A percentile compares a stretch with the other conserved stretches of the same genome.
Conservation (phyloP, 2,329 filamentous ascomycete genomes). For the Alternaria solani region DNA sequence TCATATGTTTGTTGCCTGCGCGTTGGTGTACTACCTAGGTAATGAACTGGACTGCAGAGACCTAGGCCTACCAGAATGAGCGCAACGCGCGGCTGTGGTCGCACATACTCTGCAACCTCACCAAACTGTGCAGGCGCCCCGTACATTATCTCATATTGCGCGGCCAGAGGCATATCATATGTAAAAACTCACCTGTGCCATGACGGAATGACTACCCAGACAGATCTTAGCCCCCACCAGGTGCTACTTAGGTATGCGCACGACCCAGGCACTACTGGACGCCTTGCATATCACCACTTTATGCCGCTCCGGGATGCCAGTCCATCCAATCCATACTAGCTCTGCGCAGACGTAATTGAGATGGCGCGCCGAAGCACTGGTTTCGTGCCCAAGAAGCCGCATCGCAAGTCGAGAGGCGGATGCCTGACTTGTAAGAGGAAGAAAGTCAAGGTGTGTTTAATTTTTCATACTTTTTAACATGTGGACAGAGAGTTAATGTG, state of each 20-base stretch:
- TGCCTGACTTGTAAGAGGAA: slow-evolving; percentile 45
- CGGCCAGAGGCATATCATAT: background rate
- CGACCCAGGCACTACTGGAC: background rate
- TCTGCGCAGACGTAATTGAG: background rate
- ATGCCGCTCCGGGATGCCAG: background rate
- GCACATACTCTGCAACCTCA: background rate
- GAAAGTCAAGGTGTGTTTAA: slow-evolving; percentile 43
- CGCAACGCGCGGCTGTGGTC: background rate
- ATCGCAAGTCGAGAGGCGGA: slow-evolving; percentile 43
- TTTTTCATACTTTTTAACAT: background rate
- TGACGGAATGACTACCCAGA: slow-evolving; percentile 8
- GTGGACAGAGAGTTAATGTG: background rate
- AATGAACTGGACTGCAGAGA: background rate
- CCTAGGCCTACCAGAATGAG: background rate
- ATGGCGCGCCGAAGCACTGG: slow-evolving; percentile 40
- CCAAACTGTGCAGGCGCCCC: background rate
- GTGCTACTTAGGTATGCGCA: background rate
- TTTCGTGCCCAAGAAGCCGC: slow-evolving; percentile 44
- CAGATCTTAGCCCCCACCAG: slow-evolving; percentile 1
- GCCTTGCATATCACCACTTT: background rate
- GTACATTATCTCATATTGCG: background rate
- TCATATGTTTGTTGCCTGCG: background rate
- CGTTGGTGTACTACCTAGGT: background rate
- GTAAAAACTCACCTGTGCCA: background rate
- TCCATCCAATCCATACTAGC: background rate